Conservation (phyloP, 2,329 filamentous ascomycete species). For the Apiospora pterosperma region DNA sequence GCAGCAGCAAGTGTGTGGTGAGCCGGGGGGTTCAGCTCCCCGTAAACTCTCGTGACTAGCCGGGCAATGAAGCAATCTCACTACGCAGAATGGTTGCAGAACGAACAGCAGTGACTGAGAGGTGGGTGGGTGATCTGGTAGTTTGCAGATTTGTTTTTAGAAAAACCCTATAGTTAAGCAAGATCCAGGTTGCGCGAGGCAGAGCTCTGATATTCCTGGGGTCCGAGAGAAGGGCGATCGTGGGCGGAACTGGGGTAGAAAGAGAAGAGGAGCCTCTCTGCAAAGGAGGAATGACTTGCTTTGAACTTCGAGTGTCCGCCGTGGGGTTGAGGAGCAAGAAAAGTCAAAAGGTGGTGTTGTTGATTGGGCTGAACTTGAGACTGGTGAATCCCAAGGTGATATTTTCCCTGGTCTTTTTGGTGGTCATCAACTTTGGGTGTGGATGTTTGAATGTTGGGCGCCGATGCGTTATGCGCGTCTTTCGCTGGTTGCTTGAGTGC, state of each 20-base stretch:
- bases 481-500: neutral
- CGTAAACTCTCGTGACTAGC: constrained; percentile 1
- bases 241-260: constrained; percentile 3
- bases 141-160: constrained; percentile 1
- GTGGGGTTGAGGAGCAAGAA: constrained; percentile 1
- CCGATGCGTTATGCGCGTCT: constrained; percentile 17
- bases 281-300: neutral
- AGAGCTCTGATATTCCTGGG: neutral
- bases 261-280: neutral
- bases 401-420: neutral
- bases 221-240: neutral
- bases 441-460: constrained; percentile 16
- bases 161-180: neutral
- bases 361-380: no score
- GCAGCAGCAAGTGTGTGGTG: neutral
- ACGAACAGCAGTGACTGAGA: neutral
- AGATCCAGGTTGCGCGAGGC: neutral
- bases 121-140: neutral
- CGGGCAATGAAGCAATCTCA: neutral
- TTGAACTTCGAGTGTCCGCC: neutral
- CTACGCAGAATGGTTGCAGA: neutral
- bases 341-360: neutral
- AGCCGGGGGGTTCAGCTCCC: neutral
- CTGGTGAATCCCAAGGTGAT: neutral
- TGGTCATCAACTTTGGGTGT: neutral